Percentiles rank a stretch among this genome's conserved stretches.
Evolutionary conservation across 345 rosid genomes (phyloP).

Genomic region (Eucalyptus cloeziana): DNA sequence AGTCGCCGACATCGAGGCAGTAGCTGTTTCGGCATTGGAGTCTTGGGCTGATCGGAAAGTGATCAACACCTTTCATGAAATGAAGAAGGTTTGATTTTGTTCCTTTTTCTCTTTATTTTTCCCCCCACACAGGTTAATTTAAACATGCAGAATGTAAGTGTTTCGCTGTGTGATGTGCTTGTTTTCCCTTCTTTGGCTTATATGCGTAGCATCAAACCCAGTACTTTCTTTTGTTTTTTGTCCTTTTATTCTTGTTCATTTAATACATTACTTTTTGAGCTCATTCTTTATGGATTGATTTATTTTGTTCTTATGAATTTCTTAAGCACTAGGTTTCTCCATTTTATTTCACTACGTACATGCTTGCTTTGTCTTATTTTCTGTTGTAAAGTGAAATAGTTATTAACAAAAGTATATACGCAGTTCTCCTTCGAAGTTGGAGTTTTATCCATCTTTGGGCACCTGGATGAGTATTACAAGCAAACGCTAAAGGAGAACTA

Average conservation of each 20-base stretch:
- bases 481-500: slow-evolving; percentile 50
- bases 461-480: slow-evolving; percentile 33
- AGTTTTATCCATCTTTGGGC: slow-evolving; percentile 58
- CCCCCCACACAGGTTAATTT: not conserved
- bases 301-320: not conserved
- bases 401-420: not conserved
- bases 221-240: not conserved
- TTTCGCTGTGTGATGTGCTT: not conserved
- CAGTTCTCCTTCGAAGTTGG: slow-evolving; percentile 80
- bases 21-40: slow-evolving; percentile 40
- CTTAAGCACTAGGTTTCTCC: not conserved
- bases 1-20: slow-evolving; percentile 44
- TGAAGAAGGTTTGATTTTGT: slow-evolving; percentile 55
- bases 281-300: not conserved
- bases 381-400: not conserved
- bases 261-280: not conserved
- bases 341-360: not conserved
- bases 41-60: slow-evolving; percentile 26
- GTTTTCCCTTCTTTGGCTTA: not conserved
- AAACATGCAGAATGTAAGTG: not conserved
- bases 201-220: not conserved
- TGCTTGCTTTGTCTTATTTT: not conserved
- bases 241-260: not conserved
- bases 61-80: slow-evolving; percentile 55
- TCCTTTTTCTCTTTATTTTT: not conserved